phyloP scores from a whole-genome alignment of 129 eudicot genomes.

The Cynara cardunculus region DNA sequence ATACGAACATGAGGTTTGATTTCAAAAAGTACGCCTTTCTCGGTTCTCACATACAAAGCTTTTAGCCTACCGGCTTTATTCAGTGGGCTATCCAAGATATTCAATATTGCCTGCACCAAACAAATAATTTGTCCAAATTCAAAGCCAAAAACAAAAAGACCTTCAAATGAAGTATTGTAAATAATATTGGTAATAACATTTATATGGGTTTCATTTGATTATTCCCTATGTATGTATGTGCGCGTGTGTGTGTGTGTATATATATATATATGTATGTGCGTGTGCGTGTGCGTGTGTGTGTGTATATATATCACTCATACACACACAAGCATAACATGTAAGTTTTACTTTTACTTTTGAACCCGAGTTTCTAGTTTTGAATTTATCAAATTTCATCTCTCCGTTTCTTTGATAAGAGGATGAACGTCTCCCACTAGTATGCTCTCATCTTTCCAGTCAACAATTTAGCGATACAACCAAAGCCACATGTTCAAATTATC shows the following conservation, averaged over 20 bases:
- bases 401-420: too few relatives aligned
- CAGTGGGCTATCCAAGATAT: slow-evolving; percentile 82
- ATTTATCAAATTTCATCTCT: too few relatives aligned
- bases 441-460: neutral
- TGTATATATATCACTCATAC: too few relatives aligned
- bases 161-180: neutral
- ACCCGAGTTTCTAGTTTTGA: too few relatives aligned
- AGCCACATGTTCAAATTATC: neutral
- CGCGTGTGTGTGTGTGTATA: too few relatives aligned
- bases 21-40: slow-evolving; percentile 83
- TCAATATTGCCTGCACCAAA: slow-evolving; percentile 65
- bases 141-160: slow-evolving; percentile 6
- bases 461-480: neutral
- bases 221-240: neutral
- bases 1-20: slow-evolving; percentile 92
- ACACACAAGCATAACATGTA: too few relatives aligned
- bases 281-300: too few relatives aligned
- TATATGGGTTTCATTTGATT: neutral
- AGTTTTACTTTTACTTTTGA: too few relatives aligned
- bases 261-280: too few relatives aligned
- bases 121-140: neutral
- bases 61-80: slow-evolving; percentile 80
- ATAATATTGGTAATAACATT: neutral
- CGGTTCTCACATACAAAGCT: slow-evolving; percentile 90
- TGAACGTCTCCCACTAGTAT: neutral